A percentile compares a stretch with the other conserved stretches of the same genome.
These are phyloP conservation scores for Yarrowia sp. DNA, from an alignment of 805 yeast genomes.

Conservation along the genomic window DNA sequence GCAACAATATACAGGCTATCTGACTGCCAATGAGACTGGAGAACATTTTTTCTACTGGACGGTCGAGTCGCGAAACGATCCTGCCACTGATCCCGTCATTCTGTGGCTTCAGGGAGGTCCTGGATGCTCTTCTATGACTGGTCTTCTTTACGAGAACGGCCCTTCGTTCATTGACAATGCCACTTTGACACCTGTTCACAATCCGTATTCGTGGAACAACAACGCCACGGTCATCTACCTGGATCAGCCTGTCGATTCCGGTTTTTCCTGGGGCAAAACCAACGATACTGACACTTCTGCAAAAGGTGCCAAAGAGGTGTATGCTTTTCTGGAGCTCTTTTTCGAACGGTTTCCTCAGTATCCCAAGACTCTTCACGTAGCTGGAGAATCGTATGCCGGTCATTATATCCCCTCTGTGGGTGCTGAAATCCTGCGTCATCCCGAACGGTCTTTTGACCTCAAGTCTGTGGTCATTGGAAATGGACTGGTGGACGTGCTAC, in stretches of 20 bases:
- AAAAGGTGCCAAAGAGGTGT: slow-evolving; percentile 75
- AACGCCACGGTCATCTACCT: slow-evolving; percentile 77
- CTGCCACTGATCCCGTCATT: slow-evolving; percentile 69
- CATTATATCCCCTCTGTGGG: slow-evolving; percentile 82
- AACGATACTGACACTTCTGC: slow-evolving; percentile 54
- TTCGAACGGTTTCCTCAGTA: slow-evolving; percentile 53
- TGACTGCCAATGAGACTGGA: slow-evolving; percentile 66
- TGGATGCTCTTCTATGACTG: slow-evolving; percentile 77
- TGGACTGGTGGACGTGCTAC: slow-evolving; percentile 73
- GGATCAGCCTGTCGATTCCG: slow-evolving; percentile 81
- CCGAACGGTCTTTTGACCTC: slow-evolving; percentile 54
- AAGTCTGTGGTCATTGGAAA: slow-evolving; percentile 83
- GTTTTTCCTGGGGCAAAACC: slow-evolving; percentile 49
- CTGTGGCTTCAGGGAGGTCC: slow-evolving; percentile 88
- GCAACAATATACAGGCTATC: slow-evolving; percentile 74
- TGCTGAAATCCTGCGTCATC: slow-evolving; percentile 59
- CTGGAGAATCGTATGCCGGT: slow-evolving; percentile 84
- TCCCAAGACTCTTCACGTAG: slow-evolving; percentile 59
- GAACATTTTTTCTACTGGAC: slow-evolving; percentile 77
- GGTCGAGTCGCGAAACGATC: slow-evolving; percentile 79
- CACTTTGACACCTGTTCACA: slow-evolving; percentile 52
- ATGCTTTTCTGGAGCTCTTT: slow-evolving; percentile 67
- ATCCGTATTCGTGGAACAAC: slow-evolving; percentile 73
- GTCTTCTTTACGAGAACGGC: slow-evolving; percentile 74
- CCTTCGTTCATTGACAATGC: slow-evolving; percentile 59